Evolutionary conservation across 768 basidiomycete species (phyloP).

Genomic region (Tricholoma saponaceum): DNA sequence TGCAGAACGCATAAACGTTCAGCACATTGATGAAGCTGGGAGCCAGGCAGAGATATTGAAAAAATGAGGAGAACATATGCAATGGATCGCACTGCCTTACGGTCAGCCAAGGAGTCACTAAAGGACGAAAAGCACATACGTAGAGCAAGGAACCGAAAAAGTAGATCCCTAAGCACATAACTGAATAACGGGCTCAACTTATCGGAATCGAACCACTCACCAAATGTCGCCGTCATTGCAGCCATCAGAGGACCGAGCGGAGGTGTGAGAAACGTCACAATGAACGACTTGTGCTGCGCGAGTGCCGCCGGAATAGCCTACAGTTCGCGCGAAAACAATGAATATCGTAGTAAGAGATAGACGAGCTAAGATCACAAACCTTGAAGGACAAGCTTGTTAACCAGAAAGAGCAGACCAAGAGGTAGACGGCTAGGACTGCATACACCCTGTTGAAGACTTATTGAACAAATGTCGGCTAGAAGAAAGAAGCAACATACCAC

Average conservation of each 20-base stretch:
- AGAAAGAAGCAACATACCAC: constrained; percentile 42
- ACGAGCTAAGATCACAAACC: constrained; percentile 34
- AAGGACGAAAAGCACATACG: constrained; percentile 40
- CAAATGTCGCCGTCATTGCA: constrained; percentile 86
- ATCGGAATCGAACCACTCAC: constrained; percentile 29
- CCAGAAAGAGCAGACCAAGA: constrained; percentile 83
- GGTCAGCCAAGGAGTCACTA: background rate
- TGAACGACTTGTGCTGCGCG: constrained; percentile 49
- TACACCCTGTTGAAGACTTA: constrained; percentile 54
- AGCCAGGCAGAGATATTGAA: constrained; percentile 85
- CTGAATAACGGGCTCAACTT: constrained; percentile 3
- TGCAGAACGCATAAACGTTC: constrained; percentile 97
- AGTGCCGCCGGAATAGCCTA: constrained; percentile 49
- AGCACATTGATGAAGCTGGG: constrained; percentile 92
- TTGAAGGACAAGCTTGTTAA: constrained; percentile 77
- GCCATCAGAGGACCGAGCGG: constrained; percentile 81
- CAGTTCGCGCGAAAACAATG: background rate
- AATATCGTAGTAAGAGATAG: background rate
- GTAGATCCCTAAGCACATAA: constrained; percentile 59
- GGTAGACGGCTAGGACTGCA: constrained; percentile 79
- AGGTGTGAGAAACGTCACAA: constrained; percentile 65
- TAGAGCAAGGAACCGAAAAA: constrained; percentile 80
- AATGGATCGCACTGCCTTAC: constrained; percentile 81
- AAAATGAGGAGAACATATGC: constrained; percentile 95
- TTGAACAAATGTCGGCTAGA: background rate